These are phyloP conservation scores for Ilyonectria destructans DNA, from an alignment of 2,329 filamentous ascomycete species.

Conservation along the genomic window DNA sequence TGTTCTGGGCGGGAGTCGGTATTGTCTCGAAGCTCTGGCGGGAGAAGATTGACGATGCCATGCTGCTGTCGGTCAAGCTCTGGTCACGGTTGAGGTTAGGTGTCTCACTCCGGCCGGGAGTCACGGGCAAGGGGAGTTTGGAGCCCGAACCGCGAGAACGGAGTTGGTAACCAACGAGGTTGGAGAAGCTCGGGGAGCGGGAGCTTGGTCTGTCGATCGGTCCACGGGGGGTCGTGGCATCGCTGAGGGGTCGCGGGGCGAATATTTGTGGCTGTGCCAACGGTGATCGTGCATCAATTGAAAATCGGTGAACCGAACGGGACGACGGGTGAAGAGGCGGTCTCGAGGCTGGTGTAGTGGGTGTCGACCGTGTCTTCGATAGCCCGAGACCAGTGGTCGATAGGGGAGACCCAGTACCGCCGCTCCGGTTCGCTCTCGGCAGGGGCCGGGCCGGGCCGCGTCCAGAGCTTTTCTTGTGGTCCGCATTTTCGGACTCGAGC, in stretches of 20 bases:
- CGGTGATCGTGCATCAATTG: constrained; percentile 27
- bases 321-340: constrained; percentile 37
- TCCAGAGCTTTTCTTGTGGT: constrained; percentile 41
- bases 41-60: constrained; percentile 61
- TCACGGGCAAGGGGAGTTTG: constrained; percentile 58
- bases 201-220: constrained; percentile 39
- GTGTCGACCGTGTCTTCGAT: constrained; percentile 47
- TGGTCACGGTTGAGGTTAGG: constrained; percentile 55
- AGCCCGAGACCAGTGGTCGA: constrained; percentile 37
- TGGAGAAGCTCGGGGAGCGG: constrained; percentile 49
- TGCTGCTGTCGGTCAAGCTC: constrained; percentile 62
- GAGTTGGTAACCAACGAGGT: constrained; percentile 49
- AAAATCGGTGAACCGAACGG: constrained; percentile 40
- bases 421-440: constrained; percentile 40
- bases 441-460: constrained; percentile 38
- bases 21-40: constrained; percentile 54
- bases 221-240: constrained; percentile 22
- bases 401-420: constrained; percentile 36
- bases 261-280: constrained; percentile 32
- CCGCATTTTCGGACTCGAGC: constrained; percentile 49
- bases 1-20: constrained; percentile 52
- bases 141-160: constrained; percentile 57
- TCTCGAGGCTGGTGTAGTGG: constrained; percentile 42
- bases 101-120: constrained; percentile 56
- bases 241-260: constrained; percentile 28